These are phyloP conservation scores for Zygosaccharomyces pseudobailii DNA, from an alignment of 1,139 yeast genomes.

Conservation along the genomic window DNA sequence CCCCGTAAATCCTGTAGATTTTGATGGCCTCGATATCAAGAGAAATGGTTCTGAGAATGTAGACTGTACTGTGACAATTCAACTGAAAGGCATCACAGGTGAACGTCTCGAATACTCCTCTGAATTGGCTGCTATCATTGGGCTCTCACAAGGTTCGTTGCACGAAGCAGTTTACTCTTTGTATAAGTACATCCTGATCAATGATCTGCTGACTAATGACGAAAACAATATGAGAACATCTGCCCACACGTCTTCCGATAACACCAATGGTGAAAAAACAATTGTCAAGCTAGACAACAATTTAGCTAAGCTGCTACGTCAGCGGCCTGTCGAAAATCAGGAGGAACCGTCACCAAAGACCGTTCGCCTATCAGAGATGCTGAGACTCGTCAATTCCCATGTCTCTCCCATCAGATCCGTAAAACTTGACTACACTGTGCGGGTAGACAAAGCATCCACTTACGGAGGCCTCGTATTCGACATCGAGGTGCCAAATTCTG, in stretches of 20 bases:
- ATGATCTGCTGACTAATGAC: constrained; percentile 25
- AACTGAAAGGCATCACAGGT: constrained; percentile 69
- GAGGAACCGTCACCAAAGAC: constrained; percentile 33
- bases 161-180: constrained; percentile 80
- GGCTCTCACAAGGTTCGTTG: constrained; percentile 73
- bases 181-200: constrained; percentile 66
- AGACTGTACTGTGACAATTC: constrained; percentile 67
- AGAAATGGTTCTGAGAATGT: constrained; percentile 70
- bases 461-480: constrained; percentile 80
- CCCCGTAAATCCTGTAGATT: constrained; percentile 47
- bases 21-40: constrained; percentile 86
- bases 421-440: constrained; percentile 64
- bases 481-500: constrained; percentile 44
- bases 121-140: constrained; percentile 64
- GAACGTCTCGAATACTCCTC: constrained; percentile 56
- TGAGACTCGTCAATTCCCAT: constrained; percentile 62
- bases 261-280: constrained; percentile 44
- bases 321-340: constrained; percentile 4
- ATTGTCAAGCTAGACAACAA: constrained; percentile 65
- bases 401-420: constrained; percentile 75
- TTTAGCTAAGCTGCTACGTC: constrained; percentile 50
- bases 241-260: constrained; percentile 15
- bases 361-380: constrained; percentile 67
- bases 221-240: constrained; percentile 9
- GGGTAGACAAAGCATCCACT: constrained; percentile 71